These are phyloP conservation scores for Dendrocalamus sinicus DNA, from an alignment of 176 grass and related monocot species.

Conservation along the genomic window DNA sequence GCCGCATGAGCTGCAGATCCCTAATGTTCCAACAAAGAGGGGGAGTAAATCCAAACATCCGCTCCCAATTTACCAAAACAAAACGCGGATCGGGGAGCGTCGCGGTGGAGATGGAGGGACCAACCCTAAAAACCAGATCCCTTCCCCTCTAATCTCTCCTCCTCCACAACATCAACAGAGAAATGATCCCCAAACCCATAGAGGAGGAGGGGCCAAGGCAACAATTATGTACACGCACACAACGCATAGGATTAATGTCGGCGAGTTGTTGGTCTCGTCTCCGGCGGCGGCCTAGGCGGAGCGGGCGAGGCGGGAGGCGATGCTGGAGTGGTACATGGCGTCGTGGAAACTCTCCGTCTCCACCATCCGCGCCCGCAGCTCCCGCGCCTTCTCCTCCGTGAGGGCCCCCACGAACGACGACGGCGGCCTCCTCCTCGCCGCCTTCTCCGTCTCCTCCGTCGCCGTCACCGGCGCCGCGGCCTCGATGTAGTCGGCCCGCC, in stretches of 20 bases:
- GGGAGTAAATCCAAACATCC: not conserved
- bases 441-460: too few relatives aligned
- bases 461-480: not conserved
- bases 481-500: constrained; percentile 77
- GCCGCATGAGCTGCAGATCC: not conserved
- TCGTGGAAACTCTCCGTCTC: constrained; percentile 76
- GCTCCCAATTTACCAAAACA: not conserved
- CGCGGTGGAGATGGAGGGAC: not conserved
- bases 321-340: constrained; percentile 95
- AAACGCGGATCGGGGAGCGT: not conserved
- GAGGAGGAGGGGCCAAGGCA: not conserved
- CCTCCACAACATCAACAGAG: not conserved
- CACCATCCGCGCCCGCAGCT: constrained; percentile 71
- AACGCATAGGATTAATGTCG: not conserved
- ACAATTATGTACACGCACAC: constrained; percentile 20
- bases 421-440: not conserved
- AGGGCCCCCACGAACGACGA: constrained; percentile 39
- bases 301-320: constrained; percentile 86
- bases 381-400: constrained; percentile 84
- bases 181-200: not conserved
- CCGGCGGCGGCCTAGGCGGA: constrained; percentile 26
- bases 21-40: not conserved
- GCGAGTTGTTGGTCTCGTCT: not conserved
- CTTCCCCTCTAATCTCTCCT: not conserved
- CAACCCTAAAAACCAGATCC: constrained; percentile 35